phyloP scores from a whole-genome alignment of 129 eudicot species.

The Artemisia tridentata region DNA sequence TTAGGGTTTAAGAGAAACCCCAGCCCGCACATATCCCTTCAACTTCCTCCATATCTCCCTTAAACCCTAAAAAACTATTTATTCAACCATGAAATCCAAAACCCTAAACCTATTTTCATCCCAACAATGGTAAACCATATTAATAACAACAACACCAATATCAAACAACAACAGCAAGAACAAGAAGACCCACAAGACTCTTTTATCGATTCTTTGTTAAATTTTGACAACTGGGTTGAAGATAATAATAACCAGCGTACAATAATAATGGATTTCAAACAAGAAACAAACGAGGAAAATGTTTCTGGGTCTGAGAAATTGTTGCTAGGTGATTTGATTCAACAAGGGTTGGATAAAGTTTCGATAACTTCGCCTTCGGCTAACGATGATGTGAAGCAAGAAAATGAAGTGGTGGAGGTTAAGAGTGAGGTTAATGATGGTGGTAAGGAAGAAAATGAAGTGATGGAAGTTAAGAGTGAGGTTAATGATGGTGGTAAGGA shows the following conservation, averaged over 20 bases:
- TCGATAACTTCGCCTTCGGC: slow-evolving; percentile 37
- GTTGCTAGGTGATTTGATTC: slow-evolving; percentile 37
- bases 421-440: not conserved
- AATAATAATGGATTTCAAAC: not conserved
- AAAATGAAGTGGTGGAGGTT: not conserved
- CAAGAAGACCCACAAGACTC: slow-evolving; percentile 32
- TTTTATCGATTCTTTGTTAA: slow-evolving; percentile 44
- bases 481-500: not conserved
- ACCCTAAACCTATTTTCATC: no score
- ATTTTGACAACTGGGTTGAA: slow-evolving; percentile 61
- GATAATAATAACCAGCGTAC: slow-evolving; percentile 20
- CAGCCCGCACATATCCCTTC: no score
- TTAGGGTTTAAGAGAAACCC: no score
- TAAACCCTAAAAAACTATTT: no score
- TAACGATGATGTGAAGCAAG: slow-evolving; percentile 4
- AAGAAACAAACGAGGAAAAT: slow-evolving; percentile 8
- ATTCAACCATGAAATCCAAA: no score
- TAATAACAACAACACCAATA: no score
- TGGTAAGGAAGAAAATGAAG: not conserved
- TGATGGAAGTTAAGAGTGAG: not conserved
- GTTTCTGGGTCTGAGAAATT: slow-evolving; percentile 18
- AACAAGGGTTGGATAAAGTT: slow-evolving; percentile 54
- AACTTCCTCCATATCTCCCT: no score
- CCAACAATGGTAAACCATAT: no score
- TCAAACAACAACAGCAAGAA: no score